A percentile compares a stretch with the other conserved stretches of the same genome.
Evolutionary conservation across 2,329 filamentous ascomycete genomes (phyloP).

Genomic region (Fusarium musae): DNA sequence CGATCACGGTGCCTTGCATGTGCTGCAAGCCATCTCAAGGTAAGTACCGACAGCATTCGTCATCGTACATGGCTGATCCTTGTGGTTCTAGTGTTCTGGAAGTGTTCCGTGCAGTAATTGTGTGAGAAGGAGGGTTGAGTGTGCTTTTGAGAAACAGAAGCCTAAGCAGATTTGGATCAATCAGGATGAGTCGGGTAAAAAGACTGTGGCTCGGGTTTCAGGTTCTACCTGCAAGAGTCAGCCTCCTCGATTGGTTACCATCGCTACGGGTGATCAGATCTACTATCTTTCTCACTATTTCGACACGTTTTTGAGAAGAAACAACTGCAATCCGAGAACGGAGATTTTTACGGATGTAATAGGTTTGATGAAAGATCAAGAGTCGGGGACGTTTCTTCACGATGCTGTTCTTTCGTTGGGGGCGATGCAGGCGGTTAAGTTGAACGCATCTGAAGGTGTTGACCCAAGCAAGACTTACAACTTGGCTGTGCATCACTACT

Average conservation of each 20-base stretch:
- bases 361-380: conserved; percentile 31
- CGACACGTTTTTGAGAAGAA: conserved; percentile 43
- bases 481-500: conserved; percentile 42
- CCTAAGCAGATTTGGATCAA: conserved; percentile 37
- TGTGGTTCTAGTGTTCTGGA: conserved; percentile 48
- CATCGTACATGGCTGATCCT: background rate
- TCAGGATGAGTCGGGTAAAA: conserved; percentile 18
- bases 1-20: conserved; percentile 48
- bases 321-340: conserved; percentile 42
- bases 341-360: conserved; percentile 33
- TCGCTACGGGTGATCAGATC: conserved; percentile 19
- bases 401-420: conserved; percentile 48
- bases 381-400: conserved; percentile 29
- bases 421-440: conserved; percentile 46
- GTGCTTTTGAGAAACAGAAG: conserved; percentile 28
- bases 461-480: background rate
- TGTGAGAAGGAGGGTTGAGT: conserved; percentile 37
- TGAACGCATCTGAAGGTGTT: conserved; percentile 8
- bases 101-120: conserved; percentile 47
- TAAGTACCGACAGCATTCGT: conserved; percentile 6
- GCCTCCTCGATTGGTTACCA: background rate
- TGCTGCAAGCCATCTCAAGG: conserved; percentile 49
- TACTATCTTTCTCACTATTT: conserved; percentile 46
- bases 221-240: rapidly evolving
- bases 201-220: background rate